phyloP scores from a whole-genome alignment of 345 rosid genomes.

The Populus deltoides region DNA sequence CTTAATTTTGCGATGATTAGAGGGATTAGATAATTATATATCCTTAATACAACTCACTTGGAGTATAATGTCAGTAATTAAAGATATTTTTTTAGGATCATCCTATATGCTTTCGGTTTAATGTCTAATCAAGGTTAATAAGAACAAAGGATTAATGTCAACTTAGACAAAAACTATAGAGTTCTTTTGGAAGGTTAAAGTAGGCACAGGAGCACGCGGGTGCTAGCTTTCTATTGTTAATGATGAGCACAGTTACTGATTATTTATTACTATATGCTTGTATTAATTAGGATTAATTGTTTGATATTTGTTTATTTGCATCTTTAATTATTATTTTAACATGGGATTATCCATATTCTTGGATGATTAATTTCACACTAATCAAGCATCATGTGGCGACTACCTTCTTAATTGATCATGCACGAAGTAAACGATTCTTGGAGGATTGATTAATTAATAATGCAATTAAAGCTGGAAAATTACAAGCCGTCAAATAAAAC shows the following conservation, averaged over 20 bases:
- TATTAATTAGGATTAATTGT: background rate
- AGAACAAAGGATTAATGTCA: no score
- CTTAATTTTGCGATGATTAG: slow-evolving; percentile 26
- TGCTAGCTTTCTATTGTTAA: background rate
- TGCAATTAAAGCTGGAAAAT: background rate
- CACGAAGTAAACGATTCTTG: background rate
- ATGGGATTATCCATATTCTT: background rate
- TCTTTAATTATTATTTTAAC: background rate
- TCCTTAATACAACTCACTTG: slow-evolving; percentile 7
- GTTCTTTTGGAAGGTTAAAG: slow-evolving; percentile 14
- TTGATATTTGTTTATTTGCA: background rate
- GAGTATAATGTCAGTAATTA: background rate
- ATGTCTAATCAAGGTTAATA: slow-evolving; percentile 19
- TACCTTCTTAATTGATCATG: no score
- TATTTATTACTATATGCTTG: background rate
- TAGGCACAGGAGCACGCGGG: slow-evolving; percentile 22
- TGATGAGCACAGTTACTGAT: slow-evolving; percentile 7
- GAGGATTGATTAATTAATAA: background rate
- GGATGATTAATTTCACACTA: no score
- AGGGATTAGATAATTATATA: slow-evolving; percentile 12
- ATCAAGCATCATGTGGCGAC: no score
- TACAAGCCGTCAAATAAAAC: background rate
- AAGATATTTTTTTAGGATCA: slow-evolving; percentile 8
- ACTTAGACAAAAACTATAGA: background rate
- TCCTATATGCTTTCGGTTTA: slow-evolving; percentile 27